Base-by-base conservation (phyloP, 2,329 filamentous ascomycete species). In the Chrysoporthe puriensis region DNA sequence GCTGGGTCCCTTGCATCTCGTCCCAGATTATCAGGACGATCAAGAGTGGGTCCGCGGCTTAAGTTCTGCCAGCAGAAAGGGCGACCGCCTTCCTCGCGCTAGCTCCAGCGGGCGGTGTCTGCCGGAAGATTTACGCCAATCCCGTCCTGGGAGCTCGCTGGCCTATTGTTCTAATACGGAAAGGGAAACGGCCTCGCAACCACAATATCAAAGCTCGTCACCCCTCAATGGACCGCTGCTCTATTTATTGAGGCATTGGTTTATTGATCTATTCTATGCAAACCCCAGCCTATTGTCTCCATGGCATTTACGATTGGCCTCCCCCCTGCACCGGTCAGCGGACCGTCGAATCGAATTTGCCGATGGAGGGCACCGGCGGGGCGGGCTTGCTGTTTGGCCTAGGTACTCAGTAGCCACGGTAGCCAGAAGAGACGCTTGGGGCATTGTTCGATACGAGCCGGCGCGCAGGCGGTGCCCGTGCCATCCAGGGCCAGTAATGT, bases 1-100 rank as follows among this genome's bases (percentile, higher is more conserved):
- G 34, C 21, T n/a, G 4, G 43, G 43, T 61, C 59, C 59, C 59
- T 61, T 61, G 59, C 59, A 46, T 61, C 43, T 48, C 26, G 48
- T 48, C 42, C 21, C 26, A 61, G 42, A 61, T 61, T 61, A 34
- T 61, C 59, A 34, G 36, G 54, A 14, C 43, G 26, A 36, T 32
- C 11, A 44, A 60, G 43, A 16, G 59, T 18, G 59, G 59, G 18
- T 14, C 59, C 43, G 11, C 16, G 18, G 59, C 59, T 61, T 11
- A 13, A n/a, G 40, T 62, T 69, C 64, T 69, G 67, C 67, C 16
- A 48, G 67, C 67, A 69, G 67, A 69, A 69, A 59, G 34, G 48
- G 34, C 50, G 57, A 69, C 67, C 67, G 67, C 67, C 67, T 63
- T 66, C 50, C 48, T 56, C 64, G 44, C 52, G 16, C 26, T 16